A percentile compares a stretch with the other conserved stretches of the same genome.
Conservation (phyloP, 768 basidiomycete genomes). For the Psilocybe tampanensis region DNA sequence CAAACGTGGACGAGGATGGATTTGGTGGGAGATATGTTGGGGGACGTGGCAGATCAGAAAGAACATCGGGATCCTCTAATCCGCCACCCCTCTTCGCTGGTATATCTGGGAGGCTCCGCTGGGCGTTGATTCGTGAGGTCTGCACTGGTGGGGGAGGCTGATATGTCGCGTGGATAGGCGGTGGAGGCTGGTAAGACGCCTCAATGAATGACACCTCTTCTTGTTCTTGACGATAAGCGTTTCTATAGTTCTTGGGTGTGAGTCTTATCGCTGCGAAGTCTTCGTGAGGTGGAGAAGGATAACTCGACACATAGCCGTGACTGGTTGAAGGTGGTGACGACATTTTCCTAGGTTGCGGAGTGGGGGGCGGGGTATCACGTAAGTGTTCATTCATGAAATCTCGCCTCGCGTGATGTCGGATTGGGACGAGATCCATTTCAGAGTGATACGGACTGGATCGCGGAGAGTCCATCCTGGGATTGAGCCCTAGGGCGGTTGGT, state of each 20-base stretch:
- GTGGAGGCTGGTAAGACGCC: conserved; percentile 2
- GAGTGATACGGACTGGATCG: conserved; percentile 1
- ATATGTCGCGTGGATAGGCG: background rate
- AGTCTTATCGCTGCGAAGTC: conserved; percentile 9
- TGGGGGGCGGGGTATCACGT: background rate
- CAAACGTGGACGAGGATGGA: background rate
- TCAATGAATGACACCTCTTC: conserved; percentile 18
- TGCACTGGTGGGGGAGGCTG: background rate
- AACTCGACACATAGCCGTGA: background rate
- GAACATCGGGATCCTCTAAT: background rate
- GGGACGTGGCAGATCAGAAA: conserved; percentile 12
- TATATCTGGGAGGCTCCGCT: background rate
- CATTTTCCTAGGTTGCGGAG: background rate
- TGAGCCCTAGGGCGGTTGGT: background rate
- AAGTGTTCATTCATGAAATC: conserved; percentile 3
- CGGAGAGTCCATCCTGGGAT: conserved; percentile 1
- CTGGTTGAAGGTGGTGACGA: background rate
- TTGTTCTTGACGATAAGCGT: background rate
- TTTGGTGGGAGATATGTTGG: conserved; percentile 17
- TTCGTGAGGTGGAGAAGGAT: conserved; percentile 14
- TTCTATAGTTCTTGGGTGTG: background rate
- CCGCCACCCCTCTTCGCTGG: background rate
- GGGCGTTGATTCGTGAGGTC: background rate
- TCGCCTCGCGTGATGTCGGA: conserved; percentile 5
- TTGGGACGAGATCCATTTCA: background rate